phyloP scores from a whole-genome alignment of 2,329 filamentous ascomycete species.

The Aureobasidium sp. region DNA sequence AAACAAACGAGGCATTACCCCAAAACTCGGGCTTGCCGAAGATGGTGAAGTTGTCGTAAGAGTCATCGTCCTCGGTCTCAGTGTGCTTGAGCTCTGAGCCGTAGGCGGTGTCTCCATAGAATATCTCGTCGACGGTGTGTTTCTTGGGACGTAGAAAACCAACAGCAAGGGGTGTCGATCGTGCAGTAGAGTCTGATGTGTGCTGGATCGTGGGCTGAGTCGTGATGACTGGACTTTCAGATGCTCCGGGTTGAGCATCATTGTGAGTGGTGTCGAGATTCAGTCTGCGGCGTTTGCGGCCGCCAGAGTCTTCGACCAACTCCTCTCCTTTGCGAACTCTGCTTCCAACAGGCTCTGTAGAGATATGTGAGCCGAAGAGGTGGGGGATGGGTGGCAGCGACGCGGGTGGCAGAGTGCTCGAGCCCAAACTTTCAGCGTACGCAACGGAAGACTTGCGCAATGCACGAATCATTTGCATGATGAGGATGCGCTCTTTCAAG shows the following conservation, averaged over 20 bases:
- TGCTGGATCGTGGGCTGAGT: neutral
- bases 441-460: constrained; percentile 36
- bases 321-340: constrained; percentile 18
- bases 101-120: constrained; percentile 27
- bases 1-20: constrained; percentile 22
- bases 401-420: neutral
- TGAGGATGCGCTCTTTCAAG: constrained; percentile 50
- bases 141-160: constrained; percentile 20
- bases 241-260: neutral
- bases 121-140: constrained; percentile 28
- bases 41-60: constrained; percentile 6
- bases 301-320: constrained; percentile 24
- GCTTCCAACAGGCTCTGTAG: neutral
- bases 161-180: no score
- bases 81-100: constrained; percentile 21
- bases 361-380: neutral
- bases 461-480: constrained; percentile 52
- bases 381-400: neutral
- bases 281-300: constrained; percentile 31
- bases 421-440: neutral
- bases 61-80: constrained; percentile 17
- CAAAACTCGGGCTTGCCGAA: constrained; percentile 22
- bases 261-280: constrained; percentile 17
- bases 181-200: no score
- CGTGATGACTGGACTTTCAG: neutral